These are phyloP conservation scores for Pseudomicrostroma phylloplanum DNA, from an alignment of 1,284 basidiomycete genomes.

Conservation along the genomic window DNA sequence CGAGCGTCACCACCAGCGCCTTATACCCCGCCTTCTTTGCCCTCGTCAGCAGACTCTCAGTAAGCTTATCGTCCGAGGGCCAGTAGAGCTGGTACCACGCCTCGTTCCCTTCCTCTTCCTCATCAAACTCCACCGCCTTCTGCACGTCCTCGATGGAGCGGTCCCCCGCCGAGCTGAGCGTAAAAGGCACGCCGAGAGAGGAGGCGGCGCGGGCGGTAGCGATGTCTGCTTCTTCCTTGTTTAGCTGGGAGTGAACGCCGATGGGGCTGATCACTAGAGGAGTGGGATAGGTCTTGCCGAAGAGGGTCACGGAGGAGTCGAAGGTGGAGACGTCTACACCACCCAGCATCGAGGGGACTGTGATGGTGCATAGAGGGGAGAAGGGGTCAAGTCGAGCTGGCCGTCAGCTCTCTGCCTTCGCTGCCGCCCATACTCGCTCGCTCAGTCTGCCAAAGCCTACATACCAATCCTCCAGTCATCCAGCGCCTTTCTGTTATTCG, in stretches of 20 bases:
- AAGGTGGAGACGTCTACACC: constrained; percentile 25
- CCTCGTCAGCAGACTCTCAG: constrained; percentile 61
- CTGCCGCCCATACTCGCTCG: too few relatives aligned
- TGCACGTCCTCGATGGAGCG: constrained; percentile 29
- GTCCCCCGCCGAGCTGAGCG: constrained; percentile 32
- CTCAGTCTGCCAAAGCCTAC: not conserved
- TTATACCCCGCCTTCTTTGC: constrained; percentile 64
- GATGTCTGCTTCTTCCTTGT: constrained; percentile 22
- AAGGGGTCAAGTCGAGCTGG: not conserved
- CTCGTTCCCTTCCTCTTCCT: constrained; percentile 17
- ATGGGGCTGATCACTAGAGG: constrained; percentile 40
- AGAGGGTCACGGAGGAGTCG: constrained; percentile 20
- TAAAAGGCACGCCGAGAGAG: constrained; percentile 31
- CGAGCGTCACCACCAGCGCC: constrained; percentile 58
- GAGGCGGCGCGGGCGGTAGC: constrained; percentile 28
- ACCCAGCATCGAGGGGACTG: constrained; percentile 29
- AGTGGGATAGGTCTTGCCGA: constrained; percentile 23
- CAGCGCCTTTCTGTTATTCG: constrained; percentile 20
- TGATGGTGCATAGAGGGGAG: not conserved
- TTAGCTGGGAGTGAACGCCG: constrained; percentile 35
- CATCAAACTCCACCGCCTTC: constrained; percentile 20
- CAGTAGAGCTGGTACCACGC: constrained; percentile 50
- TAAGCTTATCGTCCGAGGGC: constrained; percentile 62
- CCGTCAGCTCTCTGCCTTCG: not conserved
- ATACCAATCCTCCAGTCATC: constrained; percentile 34